A percentile compares a stretch with the other conserved stretches of the same genome.
Conservation (phyloP, 306 rosid species). For the Betula pendula region DNA sequence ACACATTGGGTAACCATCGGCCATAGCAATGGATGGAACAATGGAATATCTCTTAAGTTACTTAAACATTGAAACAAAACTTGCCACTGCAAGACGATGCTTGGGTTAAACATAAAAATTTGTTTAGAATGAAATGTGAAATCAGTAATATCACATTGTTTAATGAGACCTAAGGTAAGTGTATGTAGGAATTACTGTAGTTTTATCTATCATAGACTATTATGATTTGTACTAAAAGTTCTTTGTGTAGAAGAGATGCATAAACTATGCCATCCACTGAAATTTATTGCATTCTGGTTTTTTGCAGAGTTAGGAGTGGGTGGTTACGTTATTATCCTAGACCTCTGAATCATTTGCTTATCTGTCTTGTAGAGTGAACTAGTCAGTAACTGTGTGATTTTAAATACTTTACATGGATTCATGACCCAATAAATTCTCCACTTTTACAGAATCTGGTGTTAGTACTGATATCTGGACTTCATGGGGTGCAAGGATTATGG, state of each 20-base stretch:
- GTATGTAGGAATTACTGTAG: not conserved
- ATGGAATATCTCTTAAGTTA: not conserved
- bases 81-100: not conserved
- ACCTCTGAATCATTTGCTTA: not conserved
- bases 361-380: constrained; percentile 2
- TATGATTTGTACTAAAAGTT: not conserved
- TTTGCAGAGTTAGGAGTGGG: not conserved
- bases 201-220: not conserved
- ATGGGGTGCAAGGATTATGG: constrained; percentile 86
- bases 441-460: constrained; percentile 83
- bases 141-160: not conserved
- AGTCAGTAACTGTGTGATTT: constrained; percentile 13
- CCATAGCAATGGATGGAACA: not conserved
- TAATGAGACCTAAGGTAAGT: not conserved
- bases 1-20: not conserved
- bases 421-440: constrained; percentile 17
- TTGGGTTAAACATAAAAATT: not conserved
- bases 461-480: constrained; percentile 95
- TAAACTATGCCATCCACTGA: not conserved
- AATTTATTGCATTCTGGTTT: not conserved
- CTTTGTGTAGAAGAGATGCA: not conserved
- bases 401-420: constrained; percentile 4
- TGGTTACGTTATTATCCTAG: not conserved
- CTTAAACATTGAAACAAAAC: not conserved
- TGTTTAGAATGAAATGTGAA: not conserved